These are phyloP conservation scores for Geranomyces michiganensis DNA, from an alignment of 192 early-diverging fungal species.

Conservation along the genomic window DNA sequence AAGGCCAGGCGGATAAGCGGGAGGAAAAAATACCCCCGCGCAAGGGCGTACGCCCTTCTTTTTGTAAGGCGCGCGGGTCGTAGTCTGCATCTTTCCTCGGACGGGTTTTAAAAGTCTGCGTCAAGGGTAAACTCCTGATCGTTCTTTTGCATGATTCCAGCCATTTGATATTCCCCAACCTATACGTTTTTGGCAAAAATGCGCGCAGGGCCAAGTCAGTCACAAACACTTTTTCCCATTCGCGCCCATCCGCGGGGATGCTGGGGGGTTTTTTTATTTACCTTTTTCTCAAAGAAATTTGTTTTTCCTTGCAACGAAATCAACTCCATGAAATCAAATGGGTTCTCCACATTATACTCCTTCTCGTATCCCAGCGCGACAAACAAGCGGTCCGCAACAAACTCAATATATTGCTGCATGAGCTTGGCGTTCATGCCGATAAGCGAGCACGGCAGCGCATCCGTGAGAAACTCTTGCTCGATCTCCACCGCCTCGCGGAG, in stretches of 20 bases:
- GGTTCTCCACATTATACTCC: constrained; percentile 83
- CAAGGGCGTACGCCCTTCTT: too few species aligned
- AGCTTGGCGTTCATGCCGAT: constrained; percentile 96
- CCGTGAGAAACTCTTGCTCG: constrained; percentile 95
- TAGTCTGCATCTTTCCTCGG: constrained; percentile 34
- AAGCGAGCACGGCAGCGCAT: constrained; percentile 86
- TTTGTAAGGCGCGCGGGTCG: too few species aligned
- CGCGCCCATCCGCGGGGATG: too few species aligned
- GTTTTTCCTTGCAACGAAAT: constrained; percentile 98
- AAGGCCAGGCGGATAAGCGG: too few species aligned
- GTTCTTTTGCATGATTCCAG: constrained; percentile 67
- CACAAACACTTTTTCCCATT: too few species aligned
- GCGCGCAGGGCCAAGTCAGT: too few species aligned
- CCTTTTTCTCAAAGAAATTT: constrained; percentile 36
- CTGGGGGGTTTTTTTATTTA: too few species aligned
- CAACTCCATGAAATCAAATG: constrained; percentile 99
- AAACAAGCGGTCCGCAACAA: constrained; percentile 94
- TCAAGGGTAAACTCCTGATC: constrained; percentile 47
- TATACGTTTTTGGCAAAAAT: too few species aligned
- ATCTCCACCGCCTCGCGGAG: constrained; percentile 86
- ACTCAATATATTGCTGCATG: constrained; percentile 98
- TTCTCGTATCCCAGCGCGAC: constrained; percentile 87
- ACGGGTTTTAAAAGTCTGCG: constrained; percentile 41
- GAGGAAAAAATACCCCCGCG: too few species aligned
- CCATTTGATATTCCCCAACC: constrained; percentile 91